Percentiles rank a stretch among this genome's conserved stretches.
Evolutionary conservation across 2,329 filamentous ascomycete genomes (phyloP).

Genomic region (Fragosphaeria purpurea): DNA sequence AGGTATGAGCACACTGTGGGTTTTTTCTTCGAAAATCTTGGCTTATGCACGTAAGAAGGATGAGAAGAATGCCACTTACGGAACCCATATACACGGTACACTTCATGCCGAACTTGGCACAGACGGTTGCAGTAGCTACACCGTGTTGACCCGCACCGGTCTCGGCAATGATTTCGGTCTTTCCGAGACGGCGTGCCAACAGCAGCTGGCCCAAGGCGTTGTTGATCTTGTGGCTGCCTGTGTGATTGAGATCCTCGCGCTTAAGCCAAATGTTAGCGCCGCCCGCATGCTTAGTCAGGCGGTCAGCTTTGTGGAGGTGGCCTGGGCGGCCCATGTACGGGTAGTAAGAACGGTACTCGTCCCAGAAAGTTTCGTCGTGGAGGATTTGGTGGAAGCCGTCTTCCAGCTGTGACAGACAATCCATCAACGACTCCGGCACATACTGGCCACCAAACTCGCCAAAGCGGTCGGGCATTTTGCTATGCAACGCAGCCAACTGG

Average conservation of each 20-base stretch:
- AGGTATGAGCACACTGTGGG: not conserved
- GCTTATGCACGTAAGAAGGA: not conserved
- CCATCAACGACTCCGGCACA: slow-evolving; percentile 95
- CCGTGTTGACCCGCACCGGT: slow-evolving; percentile 96
- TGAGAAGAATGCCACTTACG: slow-evolving; percentile 23
- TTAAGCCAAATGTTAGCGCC: slow-evolving; percentile 97
- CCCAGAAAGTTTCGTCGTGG: slow-evolving; percentile 88
- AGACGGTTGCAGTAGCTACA: slow-evolving; percentile 93
- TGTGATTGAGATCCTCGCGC: slow-evolving; percentile 95
- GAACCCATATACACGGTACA: slow-evolving; percentile 98
- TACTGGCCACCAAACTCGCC: slow-evolving; percentile 97
- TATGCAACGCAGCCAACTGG: slow-evolving; percentile 74
- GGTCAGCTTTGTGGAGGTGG: slow-evolving; percentile 78
- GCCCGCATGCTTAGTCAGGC: slow-evolving; percentile 77
- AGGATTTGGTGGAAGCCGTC: slow-evolving; percentile 80
- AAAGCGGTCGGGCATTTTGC: slow-evolving; percentile 73
- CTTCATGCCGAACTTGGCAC: slow-evolving; percentile 96
- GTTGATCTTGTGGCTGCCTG: slow-evolving; percentile 98
- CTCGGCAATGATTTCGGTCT: slow-evolving; percentile 96
- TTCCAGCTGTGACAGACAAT: slow-evolving; percentile 85
- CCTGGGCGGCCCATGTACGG: slow-evolving; percentile 95
- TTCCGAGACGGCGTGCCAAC: slow-evolving; percentile 74
- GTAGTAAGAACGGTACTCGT: slow-evolving; percentile 92
- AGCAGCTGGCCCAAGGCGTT: slow-evolving; percentile 92
- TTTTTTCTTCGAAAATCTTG: no score